A percentile compares a stretch with the other conserved stretches of the same genome.
Conservation (phyloP, 179 eudicot genomes). For the Carnegiea gigantea region DNA sequence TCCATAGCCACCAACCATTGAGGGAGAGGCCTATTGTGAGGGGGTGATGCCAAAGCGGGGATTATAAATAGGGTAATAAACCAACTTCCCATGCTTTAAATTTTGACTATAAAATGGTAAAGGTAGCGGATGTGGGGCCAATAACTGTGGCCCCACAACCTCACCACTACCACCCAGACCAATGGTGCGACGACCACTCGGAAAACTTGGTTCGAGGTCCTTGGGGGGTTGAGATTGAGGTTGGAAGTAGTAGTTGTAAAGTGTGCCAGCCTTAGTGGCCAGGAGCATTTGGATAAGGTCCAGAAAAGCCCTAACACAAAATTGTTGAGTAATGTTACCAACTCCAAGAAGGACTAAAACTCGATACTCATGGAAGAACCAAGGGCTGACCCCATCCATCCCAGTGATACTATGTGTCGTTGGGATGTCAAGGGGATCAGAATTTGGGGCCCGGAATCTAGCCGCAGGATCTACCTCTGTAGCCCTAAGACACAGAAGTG, state of each 20-base stretch:
- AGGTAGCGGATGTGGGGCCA: neutral
- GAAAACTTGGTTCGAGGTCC: neutral
- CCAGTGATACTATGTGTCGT: too few relatives aligned
- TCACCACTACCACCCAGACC: neutral
- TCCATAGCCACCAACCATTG: neutral
- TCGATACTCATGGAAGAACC: slow-evolving; percentile 39
- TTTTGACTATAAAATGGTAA: neutral
- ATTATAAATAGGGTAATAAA: neutral
- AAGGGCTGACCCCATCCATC: too few relatives aligned
- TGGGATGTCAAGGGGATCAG: too few relatives aligned
- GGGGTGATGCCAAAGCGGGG: neutral
- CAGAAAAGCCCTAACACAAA: slow-evolving; percentile 38
- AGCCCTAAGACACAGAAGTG: slow-evolving; percentile 33
- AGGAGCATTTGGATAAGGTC: slow-evolving; percentile 32
- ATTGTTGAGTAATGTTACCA: neutral
- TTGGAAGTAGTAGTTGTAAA: neutral
- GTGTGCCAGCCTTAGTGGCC: neutral
- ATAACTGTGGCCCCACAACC: neutral
- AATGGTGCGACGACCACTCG: neutral
- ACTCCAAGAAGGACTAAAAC: slow-evolving; percentile 32
- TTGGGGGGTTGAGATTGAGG: neutral
- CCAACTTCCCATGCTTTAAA: slow-evolving; percentile 15
- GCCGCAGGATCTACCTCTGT: slow-evolving; percentile 15
- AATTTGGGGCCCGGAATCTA: neutral
- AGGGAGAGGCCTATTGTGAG: neutral